Base-by-base conservation (phyloP, 2,329 filamentous ascomycete genomes). In the Emergomyces africanus region DNA sequence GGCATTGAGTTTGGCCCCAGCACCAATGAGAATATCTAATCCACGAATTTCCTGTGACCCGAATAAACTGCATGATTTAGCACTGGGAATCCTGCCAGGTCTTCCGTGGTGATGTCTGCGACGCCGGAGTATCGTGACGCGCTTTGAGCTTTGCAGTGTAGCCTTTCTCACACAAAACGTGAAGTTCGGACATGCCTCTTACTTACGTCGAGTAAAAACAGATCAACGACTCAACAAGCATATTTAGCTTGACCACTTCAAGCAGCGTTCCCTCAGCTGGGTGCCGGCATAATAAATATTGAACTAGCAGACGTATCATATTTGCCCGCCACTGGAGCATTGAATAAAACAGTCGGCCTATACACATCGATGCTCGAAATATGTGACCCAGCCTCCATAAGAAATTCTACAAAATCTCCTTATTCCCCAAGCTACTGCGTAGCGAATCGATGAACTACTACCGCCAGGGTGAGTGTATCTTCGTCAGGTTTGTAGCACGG, bases 11-110 rank as follows among this genome's bases (percentile, higher is more conserved):
- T 60, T 20, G 14, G 54, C 49, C 33, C 58, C 57, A n/a, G 28
- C 46, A 15, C n/a, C 58, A 48, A 60, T 30, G 8, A 61, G 60
- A 28, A 59, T 25, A 35, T 42, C 42, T 15, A 60, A 35, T 42
- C 42, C n/a, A 60, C 50, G 2, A 61, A 18, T 28, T 60, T 35
- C 23, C 37, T 35, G 18, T 48, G 30, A 15, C 46, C 54, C 4
- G 49, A 25, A 8, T 57, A 39, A 12, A 54, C 50, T 10, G 58
- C 60, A 9, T 50, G 20, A 41, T 57, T 48, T 12, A 61, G 54
- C 15, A 54, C 48, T 8, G 46, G 54, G n/a, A 46, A 30, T 33
- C 60, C 51, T 1, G 33, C 48, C 8, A 41, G 5, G 53, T 59
- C 39, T 25, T 39, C 8, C 3, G 25, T 39, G n/a, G n/a, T 18